These are phyloP conservation scores for Thalassiosira mediterranea DNA, from an alignment of 352 stramenopile genomes.

Conservation along the genomic window DNA sequence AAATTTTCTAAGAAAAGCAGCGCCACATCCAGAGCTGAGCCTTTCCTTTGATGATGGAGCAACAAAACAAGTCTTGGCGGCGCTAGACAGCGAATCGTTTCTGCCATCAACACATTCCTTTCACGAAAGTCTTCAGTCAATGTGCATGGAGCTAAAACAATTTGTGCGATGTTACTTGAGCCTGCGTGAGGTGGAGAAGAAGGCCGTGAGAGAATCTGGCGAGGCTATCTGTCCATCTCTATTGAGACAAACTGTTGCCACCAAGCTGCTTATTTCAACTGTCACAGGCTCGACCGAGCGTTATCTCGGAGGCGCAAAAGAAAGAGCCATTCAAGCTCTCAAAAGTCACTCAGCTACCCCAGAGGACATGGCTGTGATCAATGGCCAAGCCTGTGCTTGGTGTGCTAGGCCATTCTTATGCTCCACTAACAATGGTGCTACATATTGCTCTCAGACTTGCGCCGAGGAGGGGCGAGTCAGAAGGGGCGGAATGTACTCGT, in stretches of 20 bases:
- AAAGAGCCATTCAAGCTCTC: constrained; percentile 53
- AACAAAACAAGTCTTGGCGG: constrained; percentile 35
- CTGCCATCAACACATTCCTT: constrained; percentile 1
- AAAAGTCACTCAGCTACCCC: constrained; percentile 48
- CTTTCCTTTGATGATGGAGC: constrained; percentile 39
- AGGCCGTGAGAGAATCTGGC: constrained; percentile 56
- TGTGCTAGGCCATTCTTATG: constrained; percentile 47
- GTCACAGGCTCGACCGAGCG: constrained; percentile 53
- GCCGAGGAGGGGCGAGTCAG: constrained; percentile 64
- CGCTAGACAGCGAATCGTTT: constrained; percentile 14
- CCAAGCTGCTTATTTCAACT: constrained; percentile 41
- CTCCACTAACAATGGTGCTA: constrained; percentile 35
- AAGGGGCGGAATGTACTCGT: constrained; percentile 62
- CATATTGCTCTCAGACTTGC: constrained; percentile 68
- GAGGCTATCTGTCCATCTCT: constrained; percentile 33
- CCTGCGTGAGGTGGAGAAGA: constrained; percentile 67
- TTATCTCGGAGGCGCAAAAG: constrained; percentile 67
- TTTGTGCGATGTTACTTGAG: constrained; percentile 62
- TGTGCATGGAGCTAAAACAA: constrained; percentile 54
- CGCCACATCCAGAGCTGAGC: background rate
- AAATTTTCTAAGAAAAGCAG: constrained; percentile 12
- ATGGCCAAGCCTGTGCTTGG: constrained; percentile 62
- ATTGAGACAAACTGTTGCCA: constrained; percentile 32
- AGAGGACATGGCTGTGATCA: constrained; percentile 51
- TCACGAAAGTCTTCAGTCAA: constrained; percentile 22